A percentile compares a stretch with the other conserved stretches of the same genome.
These are phyloP conservation scores for Volvox carteri DNA, from an alignment of 163 green algal species.

Conservation along the genomic window DNA sequence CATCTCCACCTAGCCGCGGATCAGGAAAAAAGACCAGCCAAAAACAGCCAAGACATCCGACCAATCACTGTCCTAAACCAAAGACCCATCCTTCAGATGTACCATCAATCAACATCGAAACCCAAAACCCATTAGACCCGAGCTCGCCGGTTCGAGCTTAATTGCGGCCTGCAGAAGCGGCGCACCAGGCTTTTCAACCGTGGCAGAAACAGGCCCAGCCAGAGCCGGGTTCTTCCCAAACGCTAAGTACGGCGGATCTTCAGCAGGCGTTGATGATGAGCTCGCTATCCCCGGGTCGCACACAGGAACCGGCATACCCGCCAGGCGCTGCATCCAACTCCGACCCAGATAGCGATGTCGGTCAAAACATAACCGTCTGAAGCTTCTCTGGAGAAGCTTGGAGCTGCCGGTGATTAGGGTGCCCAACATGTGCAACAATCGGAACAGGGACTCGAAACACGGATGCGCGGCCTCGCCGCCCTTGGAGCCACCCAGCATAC, in stretches of 20 bases:
- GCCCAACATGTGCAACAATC: constrained; percentile 6
- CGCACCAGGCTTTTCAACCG: not conserved
- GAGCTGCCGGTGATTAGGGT: not conserved
- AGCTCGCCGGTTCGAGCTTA: constrained; percentile 42
- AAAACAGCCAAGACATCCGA: too few species aligned
- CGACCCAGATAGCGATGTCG: constrained; percentile 42
- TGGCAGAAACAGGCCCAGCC: not conserved
- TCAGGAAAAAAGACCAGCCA: too few species aligned
- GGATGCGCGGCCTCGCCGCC: not conserved
- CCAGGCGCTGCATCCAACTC: constrained; percentile 5
- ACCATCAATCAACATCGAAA: too few species aligned
- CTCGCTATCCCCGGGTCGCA: not conserved
- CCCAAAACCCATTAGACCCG: not conserved
- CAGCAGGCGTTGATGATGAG: too few species aligned
- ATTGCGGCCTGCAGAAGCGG: not conserved
- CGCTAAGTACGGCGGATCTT: too few species aligned
- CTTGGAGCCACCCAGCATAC: constrained; percentile 13
- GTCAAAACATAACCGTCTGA: constrained; percentile 24
- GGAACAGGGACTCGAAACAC: constrained; percentile 37
- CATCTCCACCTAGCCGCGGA: too few species aligned
- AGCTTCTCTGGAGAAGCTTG: not conserved
- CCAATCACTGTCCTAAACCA: too few species aligned
- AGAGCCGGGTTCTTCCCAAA: not conserved
- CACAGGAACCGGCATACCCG: not conserved
- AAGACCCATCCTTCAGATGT: not conserved